Evolutionary conservation across 2,329 filamentous ascomycete genomes (phyloP), one percentile per base, ranked within the genome.

Genomic region (Hymenoscyphus fraxineus): DNA sequence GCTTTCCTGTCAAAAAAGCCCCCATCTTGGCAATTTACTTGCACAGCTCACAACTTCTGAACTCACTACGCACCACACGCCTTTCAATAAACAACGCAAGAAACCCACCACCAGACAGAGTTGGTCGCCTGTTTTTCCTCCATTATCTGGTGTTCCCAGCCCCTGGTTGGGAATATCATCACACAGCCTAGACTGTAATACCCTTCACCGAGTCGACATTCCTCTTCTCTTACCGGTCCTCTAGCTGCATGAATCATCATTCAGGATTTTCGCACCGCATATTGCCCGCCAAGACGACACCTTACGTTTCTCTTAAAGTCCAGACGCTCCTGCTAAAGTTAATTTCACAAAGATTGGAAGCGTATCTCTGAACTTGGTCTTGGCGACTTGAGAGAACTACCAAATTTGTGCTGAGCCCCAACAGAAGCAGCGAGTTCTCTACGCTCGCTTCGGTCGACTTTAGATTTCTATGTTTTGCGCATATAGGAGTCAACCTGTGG

Each of bases 381-480:
- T 54, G 47, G 47, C 47, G 47, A 10, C 19, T 12, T 13, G 13
- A 54, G 10, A 54, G 19, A 54, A 27, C 47, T 3, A 54, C 19
- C 47, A 54, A 27, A 5, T 54, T 54, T 54, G 47, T 54, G 13
- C 47, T 13, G 22, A 15, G 4, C 47, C 19, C 22, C 19, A 22
- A 54, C 47, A 54, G n/a, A 54, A 27, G 47, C 19, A 54, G 22
- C 47, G 47, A 27, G 19, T 12, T 51, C 19, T 4, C 22, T 54
- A 54, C 35, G 22, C 19, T 54, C n/a, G 19, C 22, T 54, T 27
- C 27, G 32, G 27, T 38, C 55, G 27, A 38, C 31, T 35, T 22
- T 15, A 35, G 16, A 32, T 38, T 58, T 61, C 67, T 68, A 73
- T 74, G 73, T 70, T 62, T 68, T 71, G 68, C 68, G 65, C 62